Percentiles rank a stretch among this genome's conserved stretches.
These are phyloP conservation scores for Gracilariopsis chorda DNA, from an alignment of 23 red algal species.

Conservation along the genomic window DNA sequence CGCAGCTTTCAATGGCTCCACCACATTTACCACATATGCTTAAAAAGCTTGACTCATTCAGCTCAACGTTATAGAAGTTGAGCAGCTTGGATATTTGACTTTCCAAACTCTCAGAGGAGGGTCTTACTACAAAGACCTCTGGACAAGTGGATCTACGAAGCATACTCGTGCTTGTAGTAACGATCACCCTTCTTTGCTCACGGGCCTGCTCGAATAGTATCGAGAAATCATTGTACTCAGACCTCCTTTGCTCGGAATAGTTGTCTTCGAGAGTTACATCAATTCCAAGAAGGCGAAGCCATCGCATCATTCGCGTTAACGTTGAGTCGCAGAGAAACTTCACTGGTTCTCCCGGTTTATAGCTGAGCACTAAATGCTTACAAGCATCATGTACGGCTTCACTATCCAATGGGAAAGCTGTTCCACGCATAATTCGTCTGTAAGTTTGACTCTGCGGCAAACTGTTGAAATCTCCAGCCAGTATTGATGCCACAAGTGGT, in stretches of 20 bases:
- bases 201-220: constrained; percentile 14
- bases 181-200: background rate
- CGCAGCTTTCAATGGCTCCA: constrained; percentile 13
- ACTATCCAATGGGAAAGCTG: background rate
- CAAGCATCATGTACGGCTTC: background rate
- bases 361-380: background rate
- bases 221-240: constrained; percentile 17
- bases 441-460: background rate
- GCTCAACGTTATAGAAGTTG: constrained; percentile 11
- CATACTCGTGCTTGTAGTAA: constrained; percentile 22
- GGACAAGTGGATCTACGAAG: constrained; percentile 8
- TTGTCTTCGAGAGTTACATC: constrained; percentile 3
- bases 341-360: background rate
- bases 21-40: constrained; percentile 44
- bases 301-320: constrained; percentile 4
- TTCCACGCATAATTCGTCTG: background rate
- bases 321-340: constrained; percentile 31
- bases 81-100: constrained; percentile 19
- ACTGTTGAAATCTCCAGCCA: constrained; percentile 41
- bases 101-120: constrained; percentile 5
- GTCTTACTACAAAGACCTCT: constrained; percentile 13
- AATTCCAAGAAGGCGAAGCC: constrained; percentile 29
- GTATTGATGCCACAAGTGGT: constrained; percentile 28
- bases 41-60: constrained; percentile 19
- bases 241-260: background rate